Percentiles rank a stretch among this genome's conserved stretches.
Conservation (phyloP, 768 basidiomycete genomes). For the Boletus sp. region DNA sequence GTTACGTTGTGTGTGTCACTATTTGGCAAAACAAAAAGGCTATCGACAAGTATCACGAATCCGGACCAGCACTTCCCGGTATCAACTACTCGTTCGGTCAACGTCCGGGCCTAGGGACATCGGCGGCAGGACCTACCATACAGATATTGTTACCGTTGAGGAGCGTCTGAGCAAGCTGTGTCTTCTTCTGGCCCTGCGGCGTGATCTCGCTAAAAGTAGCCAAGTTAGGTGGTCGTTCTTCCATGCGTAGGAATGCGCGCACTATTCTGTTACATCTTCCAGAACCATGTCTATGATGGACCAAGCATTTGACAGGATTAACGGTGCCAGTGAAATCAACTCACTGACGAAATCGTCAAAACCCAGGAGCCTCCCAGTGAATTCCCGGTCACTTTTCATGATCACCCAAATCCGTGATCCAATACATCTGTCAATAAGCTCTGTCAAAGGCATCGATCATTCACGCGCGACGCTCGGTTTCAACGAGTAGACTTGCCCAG, state of each 20-base stretch:
- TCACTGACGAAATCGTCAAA: constrained; percentile 99
- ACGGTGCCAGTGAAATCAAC: constrained; percentile 37
- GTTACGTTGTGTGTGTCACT: constrained; percentile 21
- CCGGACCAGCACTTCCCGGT: constrained; percentile 70
- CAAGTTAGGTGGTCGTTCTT: not conserved
- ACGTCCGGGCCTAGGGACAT: not conserved
- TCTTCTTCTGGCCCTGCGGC: constrained; percentile 77
- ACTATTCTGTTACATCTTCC: constrained; percentile 98
- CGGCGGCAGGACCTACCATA: constrained; percentile 60
- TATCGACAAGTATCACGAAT: constrained; percentile 24
- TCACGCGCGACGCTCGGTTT: not conserved
- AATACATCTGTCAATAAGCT: constrained; percentile 96
- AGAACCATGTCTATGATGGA: constrained; percentile 76
- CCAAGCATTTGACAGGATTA: not conserved
- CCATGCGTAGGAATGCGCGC: constrained; percentile 29
- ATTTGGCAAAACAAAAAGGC: constrained; percentile 25
- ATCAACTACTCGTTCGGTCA: constrained; percentile 46
- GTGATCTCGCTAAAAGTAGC: constrained; percentile 70
- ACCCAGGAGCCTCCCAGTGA: constrained; percentile 89
- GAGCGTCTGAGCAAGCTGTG: constrained; percentile 81
- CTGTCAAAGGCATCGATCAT: constrained; percentile 37
- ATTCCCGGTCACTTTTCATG: constrained; percentile 97
- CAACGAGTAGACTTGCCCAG: constrained; percentile 51
- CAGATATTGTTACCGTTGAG: constrained; percentile 96
- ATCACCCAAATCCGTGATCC: constrained; percentile 97